Evolutionary conservation across 345 rosid genomes (phyloP).

Genomic region (Bruguiera parviflora): DNA sequence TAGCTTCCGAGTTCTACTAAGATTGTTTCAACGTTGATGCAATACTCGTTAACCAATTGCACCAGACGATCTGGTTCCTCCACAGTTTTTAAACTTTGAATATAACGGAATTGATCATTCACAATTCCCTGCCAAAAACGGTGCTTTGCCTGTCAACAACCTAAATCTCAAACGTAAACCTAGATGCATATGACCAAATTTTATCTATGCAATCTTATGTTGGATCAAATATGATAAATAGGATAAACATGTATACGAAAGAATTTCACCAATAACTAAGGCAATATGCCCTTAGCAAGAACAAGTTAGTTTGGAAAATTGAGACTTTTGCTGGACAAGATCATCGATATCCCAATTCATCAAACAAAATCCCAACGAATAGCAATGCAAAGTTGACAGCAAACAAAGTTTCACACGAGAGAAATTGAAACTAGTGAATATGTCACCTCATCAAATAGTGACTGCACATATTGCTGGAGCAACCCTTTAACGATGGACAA

Average conservation of each 20-base stretch:
- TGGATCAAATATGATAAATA: no score
- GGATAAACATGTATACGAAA: no score
- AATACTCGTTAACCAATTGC: constrained; percentile 38
- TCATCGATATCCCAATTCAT: no score
- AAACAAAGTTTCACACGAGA: neutral
- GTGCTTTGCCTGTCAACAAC: neutral
- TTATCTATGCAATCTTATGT: neutral
- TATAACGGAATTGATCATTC: constrained; percentile 31
- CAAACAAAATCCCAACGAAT: no score
- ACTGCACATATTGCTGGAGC: constrained; percentile 40
- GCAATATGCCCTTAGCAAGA: no score
- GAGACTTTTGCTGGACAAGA: no score
- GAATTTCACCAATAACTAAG: no score
- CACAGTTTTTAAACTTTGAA: constrained; percentile 30
- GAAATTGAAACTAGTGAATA: constrained; percentile 1
- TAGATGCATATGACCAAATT: neutral
- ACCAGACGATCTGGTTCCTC: constrained; percentile 37
- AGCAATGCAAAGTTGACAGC: neutral
- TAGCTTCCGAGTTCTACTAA: constrained; percentile 33
- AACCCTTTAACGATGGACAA: constrained; percentile 38
- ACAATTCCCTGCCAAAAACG: constrained; percentile 36
- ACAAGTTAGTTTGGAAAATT: no score
- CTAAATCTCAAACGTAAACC: constrained; percentile 1
- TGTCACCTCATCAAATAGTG: constrained; percentile 46
- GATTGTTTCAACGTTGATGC: constrained; percentile 30